These are phyloP conservation scores for Leishmania aethiopica DNA, from an alignment of 208 protist species.

Conservation along the genomic window DNA sequence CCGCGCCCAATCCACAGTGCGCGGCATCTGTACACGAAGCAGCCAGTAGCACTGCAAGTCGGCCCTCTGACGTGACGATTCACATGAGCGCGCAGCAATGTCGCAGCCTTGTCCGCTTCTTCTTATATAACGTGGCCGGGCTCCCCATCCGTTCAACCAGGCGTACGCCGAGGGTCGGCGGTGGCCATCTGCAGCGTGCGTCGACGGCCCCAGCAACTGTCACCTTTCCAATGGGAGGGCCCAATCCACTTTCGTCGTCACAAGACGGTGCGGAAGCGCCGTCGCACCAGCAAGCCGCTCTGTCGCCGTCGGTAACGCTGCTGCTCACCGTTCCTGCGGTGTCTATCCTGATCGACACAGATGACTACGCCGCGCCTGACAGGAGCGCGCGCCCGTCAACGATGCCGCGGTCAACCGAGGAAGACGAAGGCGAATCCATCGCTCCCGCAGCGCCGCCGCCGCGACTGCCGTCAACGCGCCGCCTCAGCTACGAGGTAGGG, in stretches of 20 bases:
- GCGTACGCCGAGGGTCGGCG: neutral
- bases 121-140: slow-evolving; percentile 15
- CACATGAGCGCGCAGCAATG: slow-evolving; percentile 14
- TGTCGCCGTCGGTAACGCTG: slow-evolving; percentile 1
- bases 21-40: neutral
- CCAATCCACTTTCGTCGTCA: neutral
- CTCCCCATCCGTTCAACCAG: neutral
- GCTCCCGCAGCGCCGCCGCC: neutral
- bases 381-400: neutral
- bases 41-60: neutral
- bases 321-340: slow-evolving; percentile 3
- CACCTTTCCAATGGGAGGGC: neutral
- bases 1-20: too few species aligned
- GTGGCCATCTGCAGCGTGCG: neutral
- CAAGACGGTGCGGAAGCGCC: neutral
- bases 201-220: neutral
- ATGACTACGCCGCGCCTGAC: neutral
- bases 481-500: slow-evolving; percentile 17
- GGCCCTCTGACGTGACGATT: neutral
- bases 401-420: neutral
- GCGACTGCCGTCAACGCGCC: neutral
- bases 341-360: neutral
- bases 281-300: neutral
- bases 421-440: neutral
- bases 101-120: slow-evolving; percentile 11